A percentile compares a stretch with the other conserved stretches of the same genome.
These are phyloP conservation scores for Alternaria ethzedia DNA, from an alignment of 2,329 filamentous ascomycete species.

Conservation along the genomic window DNA sequence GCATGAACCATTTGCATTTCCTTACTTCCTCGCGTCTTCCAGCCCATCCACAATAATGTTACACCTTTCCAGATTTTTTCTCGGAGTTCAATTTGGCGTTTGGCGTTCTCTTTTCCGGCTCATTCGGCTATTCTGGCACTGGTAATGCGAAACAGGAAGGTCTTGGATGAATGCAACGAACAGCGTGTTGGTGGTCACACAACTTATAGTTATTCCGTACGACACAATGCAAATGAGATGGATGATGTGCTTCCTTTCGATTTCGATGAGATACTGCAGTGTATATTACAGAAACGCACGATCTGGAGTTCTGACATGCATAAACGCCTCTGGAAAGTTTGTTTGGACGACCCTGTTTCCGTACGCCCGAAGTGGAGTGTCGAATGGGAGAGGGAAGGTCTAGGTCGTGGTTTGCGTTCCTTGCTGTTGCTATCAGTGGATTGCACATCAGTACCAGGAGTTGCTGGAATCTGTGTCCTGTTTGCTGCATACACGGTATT, in stretches of 20 bases:
- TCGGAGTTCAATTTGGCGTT: neutral
- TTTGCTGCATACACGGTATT: neutral
- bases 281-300: neutral
- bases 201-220: conserved; percentile 1
- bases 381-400: neutral
- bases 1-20: neutral
- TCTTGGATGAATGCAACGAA: conserved; percentile 5
- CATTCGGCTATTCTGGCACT: conserved; percentile 5
- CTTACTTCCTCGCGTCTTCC: neutral
- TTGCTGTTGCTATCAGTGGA: neutral
- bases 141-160: neutral
- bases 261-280: conserved; percentile 4
- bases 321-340: neutral
- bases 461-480: neutral
- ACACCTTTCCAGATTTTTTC: neutral
- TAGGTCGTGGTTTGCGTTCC: neutral
- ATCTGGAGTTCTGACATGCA: neutral
- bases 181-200: conserved; percentile 6
- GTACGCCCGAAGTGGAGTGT: neutral
- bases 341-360: neutral
- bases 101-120: neutral
- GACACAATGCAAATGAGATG: neutral
- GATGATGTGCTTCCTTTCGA: neutral
- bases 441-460: neutral
- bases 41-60: neutral